These are phyloP conservation scores for Neurospora sp. DNA, from an alignment of 495 filamentous ascomycete species.

Conservation along the genomic window DNA sequence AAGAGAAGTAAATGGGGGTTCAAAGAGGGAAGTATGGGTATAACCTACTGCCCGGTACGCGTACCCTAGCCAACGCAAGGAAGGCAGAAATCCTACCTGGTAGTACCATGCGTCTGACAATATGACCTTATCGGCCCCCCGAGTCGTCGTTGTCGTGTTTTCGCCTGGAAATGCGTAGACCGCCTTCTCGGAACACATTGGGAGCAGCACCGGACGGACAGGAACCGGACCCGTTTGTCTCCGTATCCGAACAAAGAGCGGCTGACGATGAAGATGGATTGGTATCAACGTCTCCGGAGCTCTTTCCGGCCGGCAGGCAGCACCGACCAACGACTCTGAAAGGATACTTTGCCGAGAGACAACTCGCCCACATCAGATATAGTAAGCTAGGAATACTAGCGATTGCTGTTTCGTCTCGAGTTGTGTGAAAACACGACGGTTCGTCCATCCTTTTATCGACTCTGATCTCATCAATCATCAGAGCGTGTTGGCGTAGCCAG, in stretches of 20 bases:
- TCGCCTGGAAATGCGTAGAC: neutral
- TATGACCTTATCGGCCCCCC: neutral
- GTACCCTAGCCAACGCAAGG: neutral
- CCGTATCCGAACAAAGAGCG: neutral
- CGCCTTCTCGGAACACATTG: neutral
- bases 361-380: neutral
- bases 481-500: neutral
- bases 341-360: neutral
- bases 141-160: neutral
- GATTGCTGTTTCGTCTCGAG: neutral
- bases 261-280: neutral
- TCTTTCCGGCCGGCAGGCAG: neutral
- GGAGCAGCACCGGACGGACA: neutral
- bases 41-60: neutral
- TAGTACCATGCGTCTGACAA: neutral
- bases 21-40: neutral
- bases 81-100: neutral
- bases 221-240: neutral
- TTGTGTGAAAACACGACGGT: neutral
- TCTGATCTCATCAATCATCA: neutral
- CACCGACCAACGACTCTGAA: neutral
- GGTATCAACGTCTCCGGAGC: too few relatives aligned
- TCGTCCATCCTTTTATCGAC: neutral
- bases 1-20: neutral
- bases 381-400: neutral